These are phyloP conservation scores for Xylaria hypoxylon DNA, from an alignment of 2,329 filamentous ascomycete species.

Conservation along the genomic window DNA sequence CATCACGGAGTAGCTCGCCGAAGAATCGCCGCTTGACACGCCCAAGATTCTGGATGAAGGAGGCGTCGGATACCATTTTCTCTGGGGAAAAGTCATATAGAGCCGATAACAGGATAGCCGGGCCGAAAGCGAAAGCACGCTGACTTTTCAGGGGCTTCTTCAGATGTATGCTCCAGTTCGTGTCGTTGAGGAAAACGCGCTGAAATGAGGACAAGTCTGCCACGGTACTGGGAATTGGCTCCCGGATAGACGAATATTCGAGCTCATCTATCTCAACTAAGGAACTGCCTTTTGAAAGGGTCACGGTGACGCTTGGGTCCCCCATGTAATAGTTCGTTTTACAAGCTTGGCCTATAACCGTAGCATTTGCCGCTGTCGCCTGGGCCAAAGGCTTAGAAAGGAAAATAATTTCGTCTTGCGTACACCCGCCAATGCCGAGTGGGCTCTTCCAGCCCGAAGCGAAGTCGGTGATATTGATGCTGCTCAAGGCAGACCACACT, in stretches of 20 bases:
- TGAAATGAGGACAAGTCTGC: conserved; percentile 30
- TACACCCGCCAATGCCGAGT: neutral
- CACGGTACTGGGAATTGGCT: conserved; percentile 17
- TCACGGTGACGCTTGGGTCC: conserved; percentile 26
- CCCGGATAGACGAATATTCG: conserved; percentile 30
- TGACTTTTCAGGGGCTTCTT: conserved; percentile 11
- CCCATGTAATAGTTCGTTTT: conserved; percentile 29
- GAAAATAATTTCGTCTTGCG: conserved; percentile 20
- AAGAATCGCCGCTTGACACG: conserved; percentile 35
- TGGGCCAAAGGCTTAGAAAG: neutral
- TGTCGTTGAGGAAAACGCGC: conserved; percentile 26
- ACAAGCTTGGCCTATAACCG: conserved; percentile 25
- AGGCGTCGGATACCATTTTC: conserved; percentile 20
- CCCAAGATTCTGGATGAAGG: conserved; percentile 15
- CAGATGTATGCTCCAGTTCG: conserved; percentile 34
- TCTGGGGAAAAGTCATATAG: conserved; percentile 32
- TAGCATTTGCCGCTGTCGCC: conserved; percentile 3
- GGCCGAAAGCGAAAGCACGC: conserved; percentile 17
- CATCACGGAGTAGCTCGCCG: conserved; percentile 32
- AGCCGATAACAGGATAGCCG: conserved; percentile 14
- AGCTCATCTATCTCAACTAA: conserved; percentile 28
- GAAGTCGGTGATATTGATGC: conserved; percentile 9
- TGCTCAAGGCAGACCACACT: conserved; percentile 10
- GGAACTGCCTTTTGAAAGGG: conserved; percentile 23
- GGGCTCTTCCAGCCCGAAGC: neutral